These are phyloP conservation scores for Dryadomyces sulphureus DNA, from an alignment of 2,329 filamentous ascomycete species.

Conservation along the genomic window DNA sequence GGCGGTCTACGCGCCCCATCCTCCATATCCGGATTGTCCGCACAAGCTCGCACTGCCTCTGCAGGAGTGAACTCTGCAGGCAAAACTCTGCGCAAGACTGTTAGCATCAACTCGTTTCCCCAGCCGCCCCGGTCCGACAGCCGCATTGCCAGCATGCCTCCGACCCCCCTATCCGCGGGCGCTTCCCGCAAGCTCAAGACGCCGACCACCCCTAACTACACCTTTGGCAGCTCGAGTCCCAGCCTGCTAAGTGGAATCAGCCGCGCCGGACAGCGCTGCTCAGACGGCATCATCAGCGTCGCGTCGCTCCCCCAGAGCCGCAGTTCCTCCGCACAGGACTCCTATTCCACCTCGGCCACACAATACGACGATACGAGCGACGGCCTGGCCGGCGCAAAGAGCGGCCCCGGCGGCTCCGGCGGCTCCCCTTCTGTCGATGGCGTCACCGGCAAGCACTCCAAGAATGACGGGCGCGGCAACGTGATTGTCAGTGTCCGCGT, in stretches of 20 bases:
- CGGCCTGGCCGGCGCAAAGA: slow-evolving; percentile 19
- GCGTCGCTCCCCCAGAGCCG: slow-evolving; percentile 77
- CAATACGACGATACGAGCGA: slow-evolving; percentile 72
- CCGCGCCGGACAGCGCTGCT: slow-evolving; percentile 48
- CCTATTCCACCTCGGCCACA: slow-evolving; percentile 79
- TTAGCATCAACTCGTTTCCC: slow-evolving; percentile 89
- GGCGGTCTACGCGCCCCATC: slow-evolving; percentile 10
- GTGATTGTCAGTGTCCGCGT: slow-evolving; percentile 92
- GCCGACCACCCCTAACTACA: slow-evolving; percentile 37
- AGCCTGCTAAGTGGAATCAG: slow-evolving; percentile 71
- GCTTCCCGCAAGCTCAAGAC: slow-evolving; percentile 38
- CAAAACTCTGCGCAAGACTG: slow-evolving; percentile 67
- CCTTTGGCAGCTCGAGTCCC: slow-evolving; percentile 39
- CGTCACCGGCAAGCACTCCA: slow-evolving; percentile 32
- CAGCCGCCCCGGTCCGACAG: slow-evolving; percentile 62
- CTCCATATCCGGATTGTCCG: slow-evolving; percentile 30
- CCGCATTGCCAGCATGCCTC: slow-evolving; percentile 45
- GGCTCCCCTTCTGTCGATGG: slow-evolving; percentile 9
- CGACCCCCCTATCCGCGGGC: slow-evolving; percentile 40
- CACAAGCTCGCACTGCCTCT: slow-evolving; percentile 42
- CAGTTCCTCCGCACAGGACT: slow-evolving; percentile 83
- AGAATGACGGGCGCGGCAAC: slow-evolving; percentile 73
- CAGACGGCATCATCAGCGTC: slow-evolving; percentile 61
- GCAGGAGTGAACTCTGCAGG: slow-evolving; percentile 42
- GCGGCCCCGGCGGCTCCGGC: slow-evolving; percentile 11